Conservation (phyloP, 371 early-diverging fungal species). For the Zychaea mexicana region DNA sequence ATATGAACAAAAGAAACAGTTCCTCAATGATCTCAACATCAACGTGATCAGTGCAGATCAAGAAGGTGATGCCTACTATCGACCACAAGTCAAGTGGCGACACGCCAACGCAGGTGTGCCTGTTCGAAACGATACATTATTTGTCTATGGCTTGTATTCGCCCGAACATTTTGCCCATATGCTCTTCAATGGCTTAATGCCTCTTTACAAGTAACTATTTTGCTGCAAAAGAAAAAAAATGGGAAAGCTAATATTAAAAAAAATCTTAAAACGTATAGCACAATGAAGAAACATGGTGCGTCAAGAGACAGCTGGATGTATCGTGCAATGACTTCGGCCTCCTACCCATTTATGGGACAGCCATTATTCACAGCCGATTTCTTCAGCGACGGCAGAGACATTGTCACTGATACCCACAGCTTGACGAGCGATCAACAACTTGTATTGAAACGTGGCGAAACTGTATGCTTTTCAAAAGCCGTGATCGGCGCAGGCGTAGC, state of each 20-base stretch:
- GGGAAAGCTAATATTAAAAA: neutral
- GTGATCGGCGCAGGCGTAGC: constrained; percentile 51
- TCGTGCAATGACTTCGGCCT: constrained; percentile 19
- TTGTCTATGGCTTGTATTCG: constrained; percentile 51
- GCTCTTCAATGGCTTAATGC: constrained; percentile 54
- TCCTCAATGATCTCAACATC: constrained; percentile 22
- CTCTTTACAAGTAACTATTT: constrained; percentile 37
- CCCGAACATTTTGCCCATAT: constrained; percentile 54
- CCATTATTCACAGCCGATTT: constrained; percentile 29
- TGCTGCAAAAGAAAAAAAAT: neutral
- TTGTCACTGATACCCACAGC: constrained; percentile 33
- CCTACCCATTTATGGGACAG: constrained; percentile 3
- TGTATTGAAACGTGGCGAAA: constrained; percentile 21
- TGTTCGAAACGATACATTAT: constrained; percentile 40
- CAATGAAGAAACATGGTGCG: constrained; percentile 29
- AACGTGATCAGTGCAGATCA: constrained; percentile 42
- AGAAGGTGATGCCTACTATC: constrained; percentile 34
- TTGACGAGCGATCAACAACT: constrained; percentile 32
- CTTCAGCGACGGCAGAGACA: constrained; percentile 34
- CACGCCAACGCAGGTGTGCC: neutral
- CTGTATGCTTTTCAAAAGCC: constrained; percentile 52
- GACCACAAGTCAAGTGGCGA: constrained; percentile 27
- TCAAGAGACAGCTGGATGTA: constrained; percentile 33
- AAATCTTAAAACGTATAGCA: constrained; percentile 21
- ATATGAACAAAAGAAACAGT: neutral